phyloP scores from a whole-genome alignment of 495 filamentous ascomycete genomes.

The Parathielavia hyrcaniae region DNA sequence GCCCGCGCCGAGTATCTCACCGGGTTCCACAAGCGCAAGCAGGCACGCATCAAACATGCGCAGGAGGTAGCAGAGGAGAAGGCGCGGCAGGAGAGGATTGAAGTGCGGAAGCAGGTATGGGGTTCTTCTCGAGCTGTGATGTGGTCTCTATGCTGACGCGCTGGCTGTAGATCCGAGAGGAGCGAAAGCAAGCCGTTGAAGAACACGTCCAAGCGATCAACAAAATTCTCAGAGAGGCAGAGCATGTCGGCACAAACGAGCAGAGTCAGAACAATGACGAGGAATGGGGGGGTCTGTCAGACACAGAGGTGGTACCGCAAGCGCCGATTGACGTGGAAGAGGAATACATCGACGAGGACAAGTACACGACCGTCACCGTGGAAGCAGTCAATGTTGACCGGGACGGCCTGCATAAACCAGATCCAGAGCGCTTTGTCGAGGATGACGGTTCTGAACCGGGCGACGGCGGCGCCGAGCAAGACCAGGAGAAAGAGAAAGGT shows the following conservation, averaged over 20 bases:
- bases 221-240: constrained; percentile 52
- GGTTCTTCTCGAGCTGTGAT: not conserved
- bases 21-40: constrained; percentile 94
- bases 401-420: constrained; percentile 56
- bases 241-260: constrained; percentile 41
- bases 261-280: constrained; percentile 38
- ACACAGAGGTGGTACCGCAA: constrained; percentile 30
- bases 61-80: constrained; percentile 67
- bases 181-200: constrained; percentile 70
- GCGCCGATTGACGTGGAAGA: constrained; percentile 68
- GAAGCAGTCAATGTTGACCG: constrained; percentile 80
- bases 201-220: constrained; percentile 69
- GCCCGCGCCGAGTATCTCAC: constrained; percentile 81
- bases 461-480: constrained; percentile 29
- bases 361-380: constrained; percentile 87
- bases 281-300: constrained; percentile 58
- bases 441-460: constrained; percentile 42
- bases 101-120: constrained; percentile 63
- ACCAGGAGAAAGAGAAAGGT: constrained; percentile 28
- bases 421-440: constrained; percentile 35
- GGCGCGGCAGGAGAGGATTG: constrained; percentile 65
- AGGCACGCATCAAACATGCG: constrained; percentile 72
- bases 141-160: not conserved
- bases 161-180: constrained; percentile 62
- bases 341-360: constrained; percentile 94